Base-by-base conservation (phyloP, 2,329 filamentous ascomycete genomes). In the Dothiorella sarmentorum region DNA sequence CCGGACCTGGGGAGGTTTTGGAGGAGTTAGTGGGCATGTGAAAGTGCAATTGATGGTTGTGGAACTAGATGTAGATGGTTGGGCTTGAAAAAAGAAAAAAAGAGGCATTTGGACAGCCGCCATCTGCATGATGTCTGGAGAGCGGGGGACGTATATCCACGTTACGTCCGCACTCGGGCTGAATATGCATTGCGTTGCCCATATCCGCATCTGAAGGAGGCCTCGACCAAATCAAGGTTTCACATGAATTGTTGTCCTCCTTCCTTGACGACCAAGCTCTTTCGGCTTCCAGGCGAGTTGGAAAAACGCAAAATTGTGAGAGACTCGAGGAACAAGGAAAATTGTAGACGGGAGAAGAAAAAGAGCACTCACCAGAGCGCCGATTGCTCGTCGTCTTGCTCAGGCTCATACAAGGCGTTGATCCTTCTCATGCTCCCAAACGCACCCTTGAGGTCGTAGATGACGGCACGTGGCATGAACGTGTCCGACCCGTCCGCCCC, bases 401-500 rank as follows among this genome's bases (percentile, higher is more conserved):
- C 74, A 31, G 81, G 68, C 61, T 92, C 88, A 68, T 97, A 97
- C 2, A 99, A 79, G 2, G 91, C 87, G 73, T 96, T 97, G 63
- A 92, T 87, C 75, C 92, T 91, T 65, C 86, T 84, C 65, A 99
- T 76, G 6, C 91, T 89, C 5, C 94, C 94, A 74, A 97, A 97
- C 0, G 89, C 90, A 27, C 91, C 90, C 72, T 97, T 97, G 31
- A 97, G 80, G 69, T 99, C 94, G 72, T 99, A 99, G 60, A 99
- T 89, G 60, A 99, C 79, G 0, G 92, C 91, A 63, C 94, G 84
- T 3, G 94, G 94, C 45, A 92, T 93, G 70, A 89, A 99, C 0
- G 94, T 99, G 65, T 99, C 94, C 6, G 85, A 81, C 17, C 92
- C 91, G 75, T 95, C 90, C 0, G 85, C 85, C 18, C 88, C 91